Evolutionary conservation across 2,329 filamentous ascomycete genomes (phyloP).

Genomic region (Penicillium decumbens): DNA sequence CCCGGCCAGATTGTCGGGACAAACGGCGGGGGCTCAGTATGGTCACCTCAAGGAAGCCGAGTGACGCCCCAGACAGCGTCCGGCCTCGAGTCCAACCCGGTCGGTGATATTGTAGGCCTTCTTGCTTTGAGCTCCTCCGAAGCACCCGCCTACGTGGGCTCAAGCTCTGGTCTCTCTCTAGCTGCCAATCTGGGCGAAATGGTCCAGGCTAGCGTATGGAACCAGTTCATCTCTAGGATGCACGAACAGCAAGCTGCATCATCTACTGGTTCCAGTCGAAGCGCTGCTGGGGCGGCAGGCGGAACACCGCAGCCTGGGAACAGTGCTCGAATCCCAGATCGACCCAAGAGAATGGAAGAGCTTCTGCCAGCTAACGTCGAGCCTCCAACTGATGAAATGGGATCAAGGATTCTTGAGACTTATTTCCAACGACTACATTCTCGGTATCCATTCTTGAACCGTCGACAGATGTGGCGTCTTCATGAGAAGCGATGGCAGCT

Average conservation of each 20-base stretch:
- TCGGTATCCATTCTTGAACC: conserved; percentile 50
- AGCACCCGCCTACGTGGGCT: conserved; percentile 49
- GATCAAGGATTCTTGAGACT: conserved; percentile 42
- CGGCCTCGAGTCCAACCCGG: conserved; percentile 32
- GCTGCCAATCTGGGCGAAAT: conserved; percentile 51
- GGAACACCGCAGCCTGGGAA: conserved; percentile 15
- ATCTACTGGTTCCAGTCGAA: conserved; percentile 15
- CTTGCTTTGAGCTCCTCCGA: conserved; percentile 45
- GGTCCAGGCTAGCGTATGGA: conserved; percentile 53
- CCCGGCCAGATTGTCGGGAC: conserved; percentile 12
- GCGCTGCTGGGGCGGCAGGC: not conserved
- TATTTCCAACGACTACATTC: conserved; percentile 47
- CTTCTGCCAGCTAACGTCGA: conserved; percentile 38
- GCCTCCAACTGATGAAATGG: conserved; percentile 47
- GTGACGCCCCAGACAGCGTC: conserved; percentile 18
- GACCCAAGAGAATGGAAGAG: conserved; percentile 28
- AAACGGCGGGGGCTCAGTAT: conserved; percentile 18
- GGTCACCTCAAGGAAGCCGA: conserved; percentile 22
- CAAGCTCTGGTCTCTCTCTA: conserved; percentile 48
- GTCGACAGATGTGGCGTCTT: conserved; percentile 43
- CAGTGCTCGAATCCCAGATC: conserved; percentile 24
- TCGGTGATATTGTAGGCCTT: conserved; percentile 48
- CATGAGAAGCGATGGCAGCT: conserved; percentile 42
- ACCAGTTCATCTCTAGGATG: conserved; percentile 43
- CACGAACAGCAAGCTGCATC: conserved; percentile 15